phyloP scores from a whole-genome alignment of 1,284 basidiomycete genomes.

The Pseudozyma thailandica region DNA sequence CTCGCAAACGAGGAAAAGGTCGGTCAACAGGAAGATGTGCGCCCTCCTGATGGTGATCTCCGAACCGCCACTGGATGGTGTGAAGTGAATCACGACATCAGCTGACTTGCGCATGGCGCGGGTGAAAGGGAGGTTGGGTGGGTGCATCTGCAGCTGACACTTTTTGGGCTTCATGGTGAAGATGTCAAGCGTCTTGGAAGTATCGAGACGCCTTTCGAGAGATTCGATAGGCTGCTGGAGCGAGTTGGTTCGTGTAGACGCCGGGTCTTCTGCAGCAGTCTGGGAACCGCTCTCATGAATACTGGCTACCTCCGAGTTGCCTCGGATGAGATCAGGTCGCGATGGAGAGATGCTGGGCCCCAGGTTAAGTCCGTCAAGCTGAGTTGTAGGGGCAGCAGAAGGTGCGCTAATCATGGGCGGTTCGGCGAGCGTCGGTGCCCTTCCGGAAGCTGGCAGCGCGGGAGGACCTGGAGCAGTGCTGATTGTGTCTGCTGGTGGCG shows the following conservation, averaged over 20 bases:
- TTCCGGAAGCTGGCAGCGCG: conserved; percentile 12
- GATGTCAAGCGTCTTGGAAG: conserved; percentile 85
- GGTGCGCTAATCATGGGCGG: conserved; percentile 21
- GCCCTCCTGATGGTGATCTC: conserved; percentile 78
- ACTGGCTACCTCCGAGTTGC: conserved; percentile 37
- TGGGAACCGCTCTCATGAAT: conserved; percentile 30
- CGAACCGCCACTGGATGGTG: conserved; percentile 73
- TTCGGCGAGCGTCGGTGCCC: conserved; percentile 26
- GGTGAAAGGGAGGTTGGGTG: conserved; percentile 81
- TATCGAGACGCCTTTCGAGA: conserved; percentile 83
- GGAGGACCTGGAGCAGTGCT: conserved; percentile 7
- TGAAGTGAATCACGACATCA: conserved; percentile 81
- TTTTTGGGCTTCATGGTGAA: conserved; percentile 93
- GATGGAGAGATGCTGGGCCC: conserved; percentile 18
- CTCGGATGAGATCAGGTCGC: conserved; percentile 35
- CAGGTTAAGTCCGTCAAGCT: conserved; percentile 29
- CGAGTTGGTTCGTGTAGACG: conserved; percentile 32
- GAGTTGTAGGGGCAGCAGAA: conserved; percentile 7
- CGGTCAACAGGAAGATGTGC: conserved; percentile 89
- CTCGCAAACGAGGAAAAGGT: conserved; percentile 82
- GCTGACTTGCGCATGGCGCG: conserved; percentile 81
- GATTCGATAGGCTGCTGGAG: conserved; percentile 69
- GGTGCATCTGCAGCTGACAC: conserved; percentile 89
- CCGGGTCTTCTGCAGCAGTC: conserved; percentile 15
- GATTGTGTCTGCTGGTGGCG: conserved; percentile 8